These are phyloP conservation scores for Chrysosporium queenslandicum DNA, from an alignment of 2,329 filamentous ascomycete species.

Conservation along the genomic window DNA sequence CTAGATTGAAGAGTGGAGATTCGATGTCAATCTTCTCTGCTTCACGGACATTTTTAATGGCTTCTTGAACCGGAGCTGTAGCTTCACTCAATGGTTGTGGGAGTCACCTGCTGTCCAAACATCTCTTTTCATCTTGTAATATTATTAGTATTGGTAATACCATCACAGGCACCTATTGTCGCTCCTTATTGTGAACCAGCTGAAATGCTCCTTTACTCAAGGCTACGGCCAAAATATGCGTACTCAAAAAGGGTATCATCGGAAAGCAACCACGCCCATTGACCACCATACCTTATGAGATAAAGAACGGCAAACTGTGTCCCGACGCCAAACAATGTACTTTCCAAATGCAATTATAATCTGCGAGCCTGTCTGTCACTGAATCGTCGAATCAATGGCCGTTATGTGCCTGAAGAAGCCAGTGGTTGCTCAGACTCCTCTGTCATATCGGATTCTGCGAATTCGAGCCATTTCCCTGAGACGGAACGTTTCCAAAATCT, in stretches of 20 bases:
- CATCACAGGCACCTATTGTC: too few relatives aligned
- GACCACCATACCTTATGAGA: not conserved
- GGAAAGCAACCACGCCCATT: not conserved
- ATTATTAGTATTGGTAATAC: not conserved
- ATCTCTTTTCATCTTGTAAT: conserved; percentile 18
- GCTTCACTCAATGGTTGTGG: conserved; percentile 20
- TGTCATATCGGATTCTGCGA: conserved; percentile 34
- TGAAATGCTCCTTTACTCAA: not conserved
- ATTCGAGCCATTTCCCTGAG: conserved; percentile 38
- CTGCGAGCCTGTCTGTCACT: not conserved
- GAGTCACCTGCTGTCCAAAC: conserved; percentile 34
- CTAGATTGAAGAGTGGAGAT: conserved; percentile 28
- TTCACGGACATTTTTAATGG: conserved; percentile 23
- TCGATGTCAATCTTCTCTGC: conserved; percentile 9
- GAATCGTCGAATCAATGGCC: too few relatives aligned
- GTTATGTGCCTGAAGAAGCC: not conserved
- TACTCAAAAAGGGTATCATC: not conserved
- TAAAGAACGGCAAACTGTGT: not conserved
- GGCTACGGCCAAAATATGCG: too few relatives aligned
- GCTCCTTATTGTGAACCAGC: too few relatives aligned
- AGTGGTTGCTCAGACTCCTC: conserved; percentile 19
- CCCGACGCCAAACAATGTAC: not conserved
- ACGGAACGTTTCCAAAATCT: conserved; percentile 38
- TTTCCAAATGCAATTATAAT: not conserved
- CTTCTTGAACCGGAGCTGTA: conserved; percentile 21